Base-by-base conservation (phyloP, 1,284 basidiomycete genomes). In the Coniferiporia weirii region DNA sequence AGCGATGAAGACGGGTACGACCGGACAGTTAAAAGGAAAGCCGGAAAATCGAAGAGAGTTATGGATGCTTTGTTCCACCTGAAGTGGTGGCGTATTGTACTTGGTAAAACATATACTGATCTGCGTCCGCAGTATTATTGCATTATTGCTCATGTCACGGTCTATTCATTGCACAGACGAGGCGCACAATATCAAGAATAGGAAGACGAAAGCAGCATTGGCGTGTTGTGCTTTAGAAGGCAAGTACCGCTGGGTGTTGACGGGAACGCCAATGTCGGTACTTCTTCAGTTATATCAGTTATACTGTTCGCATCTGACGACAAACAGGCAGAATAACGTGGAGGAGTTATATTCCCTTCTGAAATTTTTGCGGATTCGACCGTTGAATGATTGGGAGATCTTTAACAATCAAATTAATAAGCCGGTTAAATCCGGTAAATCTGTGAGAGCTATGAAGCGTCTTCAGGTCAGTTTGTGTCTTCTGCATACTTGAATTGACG, bases 121-220 rank as follows among this genome's bases (percentile, higher is more conserved):
- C 40, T 38, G 53, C 27, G 27, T 27, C 5, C 5, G 27, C 27
- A 15, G 34, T 38, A 52, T 19, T 15, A 35, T 36, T 9, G 35
- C n/a, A 52, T 19, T 15, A 35, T 36, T 9, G 35, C n/a, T 10
- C 48, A 36, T 27, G 3, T 27, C 27, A 27, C 5, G 5, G 5
- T 27, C 27, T 27, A 27, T 27, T 27, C 27, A 50, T 22, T 40
- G 43, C 34, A 7, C 59, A 93, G 95, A 98, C 68, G 96, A 99
- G 70, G 96, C 96, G 0, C 96, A 99, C 69, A 95, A 91, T 67
- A 98, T 99, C 77, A 98, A 98, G 80, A 97, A 98, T 68, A 79
- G 85, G 60, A 88, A 81, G 36, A 93, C 95, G 0, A 91, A 94
- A 70, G 81, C 83, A 34, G 87, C 92, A 0, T 78, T 86, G 46